phyloP scores from a whole-genome alignment of 1,284 basidiomycete species.

The Cryptococcus sp. region DNA sequence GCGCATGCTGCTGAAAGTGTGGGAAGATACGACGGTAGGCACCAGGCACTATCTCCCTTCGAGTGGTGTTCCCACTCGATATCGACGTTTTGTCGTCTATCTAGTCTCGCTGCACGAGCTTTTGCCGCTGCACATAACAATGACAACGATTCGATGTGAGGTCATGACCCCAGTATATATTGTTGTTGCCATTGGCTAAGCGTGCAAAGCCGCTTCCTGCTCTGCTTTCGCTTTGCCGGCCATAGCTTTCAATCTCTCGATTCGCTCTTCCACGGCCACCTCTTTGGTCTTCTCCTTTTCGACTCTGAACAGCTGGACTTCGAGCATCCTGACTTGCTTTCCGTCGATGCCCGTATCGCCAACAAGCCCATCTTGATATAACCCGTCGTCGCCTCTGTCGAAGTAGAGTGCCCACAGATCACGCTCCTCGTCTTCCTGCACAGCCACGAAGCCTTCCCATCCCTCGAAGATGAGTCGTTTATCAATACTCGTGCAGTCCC shows the following conservation, averaged over 20 bases:
- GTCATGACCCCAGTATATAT: too few species aligned
- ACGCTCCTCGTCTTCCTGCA: constrained; percentile 10
- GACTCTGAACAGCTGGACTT: constrained; percentile 1
- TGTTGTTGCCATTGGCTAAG: too few species aligned
- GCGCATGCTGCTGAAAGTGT: too few species aligned
- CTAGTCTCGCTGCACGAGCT: too few species aligned
- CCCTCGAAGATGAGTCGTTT: constrained; percentile 13
- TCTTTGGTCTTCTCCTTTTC: background rate
- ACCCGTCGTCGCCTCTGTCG: constrained; percentile 10
- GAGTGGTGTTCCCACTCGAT: too few species aligned
- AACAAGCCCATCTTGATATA: constrained; percentile 12
- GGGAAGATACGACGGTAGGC: too few species aligned
- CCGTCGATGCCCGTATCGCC: constrained; percentile 3
- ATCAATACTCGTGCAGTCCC: constrained; percentile 8
- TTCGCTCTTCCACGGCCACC: background rate
- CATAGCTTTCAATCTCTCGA: background rate
- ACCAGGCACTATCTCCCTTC: too few species aligned
- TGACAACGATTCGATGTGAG: too few species aligned
- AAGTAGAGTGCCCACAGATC: constrained; percentile 17
- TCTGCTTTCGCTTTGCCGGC: background rate
- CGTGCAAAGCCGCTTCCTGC: background rate
- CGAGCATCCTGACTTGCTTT: constrained; percentile 2
- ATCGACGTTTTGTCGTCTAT: too few species aligned
- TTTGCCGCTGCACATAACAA: too few species aligned
- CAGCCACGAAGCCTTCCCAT: constrained; percentile 17